These are phyloP conservation scores for Lipomyces kockii DNA, from an alignment of 805 yeast species.

Conservation along the genomic window DNA sequence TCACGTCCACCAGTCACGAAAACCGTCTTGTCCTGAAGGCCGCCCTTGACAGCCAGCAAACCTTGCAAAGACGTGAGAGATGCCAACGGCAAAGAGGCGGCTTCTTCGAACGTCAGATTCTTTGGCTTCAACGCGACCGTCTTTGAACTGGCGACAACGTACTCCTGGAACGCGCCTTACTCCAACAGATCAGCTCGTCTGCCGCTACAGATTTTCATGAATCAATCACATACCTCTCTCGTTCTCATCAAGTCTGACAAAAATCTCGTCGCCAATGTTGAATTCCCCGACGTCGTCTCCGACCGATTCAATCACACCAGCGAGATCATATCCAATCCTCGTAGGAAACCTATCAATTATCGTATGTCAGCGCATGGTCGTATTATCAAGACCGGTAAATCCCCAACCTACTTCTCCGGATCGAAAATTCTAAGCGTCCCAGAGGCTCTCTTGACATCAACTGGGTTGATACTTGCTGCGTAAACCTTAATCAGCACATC, in stretches of 20 bases:
- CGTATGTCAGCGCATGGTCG: neutral
- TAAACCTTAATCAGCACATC: conserved; percentile 35
- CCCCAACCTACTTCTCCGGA: conserved; percentile 18
- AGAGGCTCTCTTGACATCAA: conserved; percentile 32
- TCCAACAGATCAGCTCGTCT: neutral
- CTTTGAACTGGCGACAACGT: conserved; percentile 14
- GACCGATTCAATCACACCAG: conserved; percentile 37
- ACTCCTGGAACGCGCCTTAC: conserved; percentile 35
- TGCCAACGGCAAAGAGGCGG: conserved; percentile 38
- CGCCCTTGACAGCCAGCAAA: conserved; percentile 15
- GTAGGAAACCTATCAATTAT: conserved; percentile 25
- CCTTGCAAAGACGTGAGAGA: conserved; percentile 34
- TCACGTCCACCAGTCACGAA: conserved; percentile 33
- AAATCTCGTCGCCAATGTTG: conserved; percentile 36
- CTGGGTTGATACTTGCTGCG: conserved; percentile 35
- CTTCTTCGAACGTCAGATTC: conserved; percentile 30
- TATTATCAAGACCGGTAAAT: neutral
- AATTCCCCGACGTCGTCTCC: conserved; percentile 33
- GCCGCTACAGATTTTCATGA: neutral
- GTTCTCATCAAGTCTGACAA: conserved; percentile 18
- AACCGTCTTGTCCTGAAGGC: conserved; percentile 29
- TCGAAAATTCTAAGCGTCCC: conserved; percentile 25
- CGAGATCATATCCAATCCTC: conserved; percentile 36
- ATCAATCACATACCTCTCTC: conserved; percentile 13
- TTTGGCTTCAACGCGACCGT: conserved; percentile 31